A percentile compares a stretch with the other conserved stretches of the same genome.
Conservation (phyloP, 352 stramenopile species). For the Pythium apleroticum region DNA sequence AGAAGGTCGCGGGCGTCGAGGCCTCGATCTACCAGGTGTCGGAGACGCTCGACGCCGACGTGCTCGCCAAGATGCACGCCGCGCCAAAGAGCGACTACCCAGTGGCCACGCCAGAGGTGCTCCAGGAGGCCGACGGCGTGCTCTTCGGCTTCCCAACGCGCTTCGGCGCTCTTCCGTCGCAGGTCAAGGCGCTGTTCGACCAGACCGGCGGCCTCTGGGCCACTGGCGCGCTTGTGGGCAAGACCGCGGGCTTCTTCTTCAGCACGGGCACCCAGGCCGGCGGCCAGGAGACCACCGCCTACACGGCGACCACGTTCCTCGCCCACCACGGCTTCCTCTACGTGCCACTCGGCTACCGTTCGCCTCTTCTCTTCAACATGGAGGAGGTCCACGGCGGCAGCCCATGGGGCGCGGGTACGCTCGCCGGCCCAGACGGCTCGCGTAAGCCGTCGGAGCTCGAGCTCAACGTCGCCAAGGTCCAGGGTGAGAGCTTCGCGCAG, state of each 20-base stretch:
- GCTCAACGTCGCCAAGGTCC: slow-evolving; percentile 61
- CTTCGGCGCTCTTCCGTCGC: slow-evolving; percentile 72
- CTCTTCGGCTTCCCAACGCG: slow-evolving; percentile 82
- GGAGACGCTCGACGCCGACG: slow-evolving; percentile 62
- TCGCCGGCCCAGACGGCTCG: slow-evolving; percentile 74
- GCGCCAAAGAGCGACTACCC: slow-evolving; percentile 51
- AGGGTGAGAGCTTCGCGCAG: slow-evolving; percentile 80
- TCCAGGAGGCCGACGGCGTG: slow-evolving; percentile 64
- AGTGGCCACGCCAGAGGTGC: slow-evolving; percentile 43
- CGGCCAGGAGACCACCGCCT: slow-evolving; percentile 87
- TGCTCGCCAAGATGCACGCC: slow-evolving; percentile 68
- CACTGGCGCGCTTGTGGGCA: slow-evolving; percentile 72
- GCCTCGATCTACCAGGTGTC: slow-evolving; percentile 59
- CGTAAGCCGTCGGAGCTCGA: slow-evolving; percentile 82
- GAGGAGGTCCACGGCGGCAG: slow-evolving; percentile 71
- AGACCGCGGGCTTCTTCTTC: slow-evolving; percentile 87
- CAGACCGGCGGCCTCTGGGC: slow-evolving; percentile 79
- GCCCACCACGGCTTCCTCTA: slow-evolving; percentile 89
- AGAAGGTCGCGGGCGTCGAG: slow-evolving; percentile 43
- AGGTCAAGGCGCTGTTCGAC: slow-evolving; percentile 90
- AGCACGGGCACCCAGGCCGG: slow-evolving; percentile 70
- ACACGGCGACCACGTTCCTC: slow-evolving; percentile 82
- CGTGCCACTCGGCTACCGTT: slow-evolving; percentile 78
- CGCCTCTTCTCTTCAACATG: slow-evolving; percentile 60
- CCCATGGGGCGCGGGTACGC: slow-evolving; percentile 79